Conservation (phyloP, 495 filamentous ascomycete species). For the Penicillium manginii region DNA sequence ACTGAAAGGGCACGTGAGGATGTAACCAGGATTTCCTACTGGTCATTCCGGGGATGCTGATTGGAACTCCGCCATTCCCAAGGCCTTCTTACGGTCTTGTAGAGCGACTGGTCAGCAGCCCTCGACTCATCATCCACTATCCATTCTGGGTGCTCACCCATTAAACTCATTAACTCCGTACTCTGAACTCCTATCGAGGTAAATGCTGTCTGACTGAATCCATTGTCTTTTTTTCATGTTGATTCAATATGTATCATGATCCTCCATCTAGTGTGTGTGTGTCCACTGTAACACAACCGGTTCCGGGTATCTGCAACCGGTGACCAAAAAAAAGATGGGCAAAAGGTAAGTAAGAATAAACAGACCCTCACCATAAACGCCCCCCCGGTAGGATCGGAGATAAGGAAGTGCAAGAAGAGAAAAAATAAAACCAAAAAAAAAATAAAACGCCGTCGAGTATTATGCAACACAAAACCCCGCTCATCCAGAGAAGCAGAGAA, state of each 20-base stretch:
- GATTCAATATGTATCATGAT: not conserved
- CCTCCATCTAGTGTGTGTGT: not conserved
- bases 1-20: too few relatives aligned
- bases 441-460: constrained; percentile 5
- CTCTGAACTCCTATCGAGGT: too few relatives aligned
- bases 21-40: not conserved
- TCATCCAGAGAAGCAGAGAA: not conserved
- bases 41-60: not conserved
- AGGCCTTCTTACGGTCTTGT: too few relatives aligned
- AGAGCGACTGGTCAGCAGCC: not conserved
- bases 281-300: not conserved
- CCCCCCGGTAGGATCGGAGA: not conserved
- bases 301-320: constrained; percentile 6
- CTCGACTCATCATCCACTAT: not conserved
- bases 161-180: not conserved
- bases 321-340: not conserved
- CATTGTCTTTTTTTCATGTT: not conserved
- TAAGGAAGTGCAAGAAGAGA: not conserved
- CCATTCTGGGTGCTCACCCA: not conserved
- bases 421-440: not conserved
- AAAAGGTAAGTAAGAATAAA: not conserved
- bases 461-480: constrained; percentile 5
- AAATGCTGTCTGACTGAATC: not conserved
- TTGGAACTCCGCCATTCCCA: not conserved
- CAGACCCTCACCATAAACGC: constrained; percentile 1